Percentiles rank a stretch among this genome's conserved stretches.
These are phyloP conservation scores for Botryotinia narcissicola DNA, from an alignment of 2,329 filamentous ascomycete species.

Conservation along the genomic window DNA sequence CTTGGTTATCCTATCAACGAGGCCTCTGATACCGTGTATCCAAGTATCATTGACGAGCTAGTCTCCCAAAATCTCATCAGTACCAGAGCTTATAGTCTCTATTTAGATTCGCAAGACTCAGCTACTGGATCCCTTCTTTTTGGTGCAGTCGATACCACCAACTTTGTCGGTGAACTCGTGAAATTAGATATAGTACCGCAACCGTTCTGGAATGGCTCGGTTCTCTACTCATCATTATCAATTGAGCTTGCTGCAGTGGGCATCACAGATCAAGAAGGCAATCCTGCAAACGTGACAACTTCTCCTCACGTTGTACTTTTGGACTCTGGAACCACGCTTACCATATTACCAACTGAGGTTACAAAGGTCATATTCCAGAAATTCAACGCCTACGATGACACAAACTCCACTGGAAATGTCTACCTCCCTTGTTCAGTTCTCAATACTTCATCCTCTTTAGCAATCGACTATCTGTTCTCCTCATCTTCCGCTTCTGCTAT, in stretches of 20 bases:
- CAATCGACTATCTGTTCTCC: conserved; percentile 49
- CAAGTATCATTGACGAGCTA: conserved; percentile 38
- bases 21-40: conserved; percentile 42
- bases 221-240: conserved; percentile 25
- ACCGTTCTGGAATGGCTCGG: conserved; percentile 23
- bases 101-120: conserved; percentile 35
- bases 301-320: conserved; percentile 50
- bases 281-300: conserved; percentile 24
- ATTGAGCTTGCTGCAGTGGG: conserved; percentile 32
- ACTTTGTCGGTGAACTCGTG: conserved; percentile 42
- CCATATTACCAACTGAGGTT: conserved; percentile 58
- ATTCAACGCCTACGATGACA: conserved; percentile 42
- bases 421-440: conserved; percentile 44
- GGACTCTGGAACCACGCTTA: conserved; percentile 65
- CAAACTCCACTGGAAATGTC: conserved; percentile 20
- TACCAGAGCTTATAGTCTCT: conserved; percentile 42
- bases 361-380: conserved; percentile 42
- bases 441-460: conserved; percentile 38
- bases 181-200: conserved; percentile 26
- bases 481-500: conserved; percentile 41
- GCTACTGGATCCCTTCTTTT: conserved; percentile 42
- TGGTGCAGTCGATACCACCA: conserved; percentile 47
- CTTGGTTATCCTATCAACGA: conserved; percentile 52
- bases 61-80: conserved; percentile 43
- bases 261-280: conserved; percentile 31